Evolutionary conservation across 1,284 basidiomycete species (phyloP), one percentile per base, ranked within the genome.

Genomic region (Austroboletus niveus): DNA sequence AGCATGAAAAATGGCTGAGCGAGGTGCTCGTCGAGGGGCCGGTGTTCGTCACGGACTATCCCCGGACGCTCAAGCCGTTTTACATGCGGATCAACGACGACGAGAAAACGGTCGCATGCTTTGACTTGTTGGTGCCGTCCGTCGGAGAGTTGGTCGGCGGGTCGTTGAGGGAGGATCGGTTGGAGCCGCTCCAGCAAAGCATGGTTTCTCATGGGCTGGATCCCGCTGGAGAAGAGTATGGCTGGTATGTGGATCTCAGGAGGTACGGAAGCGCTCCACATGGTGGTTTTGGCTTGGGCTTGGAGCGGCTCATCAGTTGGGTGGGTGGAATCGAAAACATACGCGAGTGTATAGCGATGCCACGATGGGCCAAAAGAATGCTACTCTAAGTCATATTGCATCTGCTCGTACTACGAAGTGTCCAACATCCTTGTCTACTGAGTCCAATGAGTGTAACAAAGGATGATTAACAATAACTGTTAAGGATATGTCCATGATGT

Each of bases 91-190:
- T 67, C 36, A 88, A 87, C 64, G 69, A 63, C 45, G 56, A 64
- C 49, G 45, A 48, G 38, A 60, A 65, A 49, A 95, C 92, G 1
- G 93, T 92, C 5, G 92, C 89, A 10, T 98, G 95, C 71, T 98
- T 99, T 64, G 96, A 99, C 69, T 78, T 99, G 22, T 80, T 99
- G 46, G 83, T 98, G 11, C 97, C 96, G 0, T 72, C 79, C 11
- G 73, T 95, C 1, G 96, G 96, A 8, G 96, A 99, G 72, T 78
- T 99, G 31, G 90, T 84, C 0, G 96, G 96, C 5, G 96, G 96
- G 1, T 94, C 91, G 22, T 73, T 98, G 29, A 80, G 96, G 53
- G 95, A 98, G 68, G 92, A 97, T 62, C 78, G 92, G 22, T 60
- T 78, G n/a, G 75, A 76, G 7, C 61, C 77, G 8, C 73, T 97